phyloP scores from a whole-genome alignment of 1,284 basidiomycete genomes.

The Taiwanofungus camphoratus region DNA sequence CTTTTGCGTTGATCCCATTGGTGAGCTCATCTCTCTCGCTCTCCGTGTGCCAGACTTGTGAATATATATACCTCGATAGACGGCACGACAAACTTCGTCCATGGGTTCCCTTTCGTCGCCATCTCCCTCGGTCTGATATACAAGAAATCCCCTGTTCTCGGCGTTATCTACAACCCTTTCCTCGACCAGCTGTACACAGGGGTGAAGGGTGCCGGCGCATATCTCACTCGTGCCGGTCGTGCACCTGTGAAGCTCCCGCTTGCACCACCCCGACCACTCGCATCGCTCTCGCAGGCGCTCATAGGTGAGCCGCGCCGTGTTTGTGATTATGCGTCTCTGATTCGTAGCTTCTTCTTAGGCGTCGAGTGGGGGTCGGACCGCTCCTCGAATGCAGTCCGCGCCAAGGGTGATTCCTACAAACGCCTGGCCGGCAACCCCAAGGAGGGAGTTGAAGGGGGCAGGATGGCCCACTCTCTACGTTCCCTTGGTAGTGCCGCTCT shows the following conservation, averaged over 20 bases:
- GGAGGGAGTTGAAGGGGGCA: conserved; percentile 61
- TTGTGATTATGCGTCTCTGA: background rate
- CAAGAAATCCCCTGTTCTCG: conserved; percentile 75
- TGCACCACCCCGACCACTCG: conserved; percentile 59
- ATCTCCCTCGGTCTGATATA: conserved; percentile 91
- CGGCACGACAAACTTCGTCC: conserved; percentile 93
- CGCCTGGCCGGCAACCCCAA: conserved; percentile 73
- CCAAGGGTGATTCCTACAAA: conserved; percentile 70
- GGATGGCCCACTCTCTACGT: conserved; percentile 85
- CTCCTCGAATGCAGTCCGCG: conserved; percentile 45
- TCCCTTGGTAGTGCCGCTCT: conserved; percentile 84
- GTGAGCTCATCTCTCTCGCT: conserved; percentile 29
- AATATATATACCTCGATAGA: conserved; percentile 40
- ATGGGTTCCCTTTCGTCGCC: conserved; percentile 86
- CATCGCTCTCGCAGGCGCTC: conserved; percentile 75
- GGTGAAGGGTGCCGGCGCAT: conserved; percentile 76
- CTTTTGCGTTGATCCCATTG: conserved; percentile 88
- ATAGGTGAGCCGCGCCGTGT: conserved; percentile 39
- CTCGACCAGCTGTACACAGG: conserved; percentile 83
- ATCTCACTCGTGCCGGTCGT: conserved; percentile 52
- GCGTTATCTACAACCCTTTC: conserved; percentile 92
- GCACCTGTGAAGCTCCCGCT: conserved; percentile 69
- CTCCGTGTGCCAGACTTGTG: background rate
- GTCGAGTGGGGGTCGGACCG: conserved; percentile 94
- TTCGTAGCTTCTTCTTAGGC: conserved; percentile 37